Base-by-base conservation (phyloP, 495 filamentous ascomycete species). In the Paragyromitra xinjiangensis region DNA sequence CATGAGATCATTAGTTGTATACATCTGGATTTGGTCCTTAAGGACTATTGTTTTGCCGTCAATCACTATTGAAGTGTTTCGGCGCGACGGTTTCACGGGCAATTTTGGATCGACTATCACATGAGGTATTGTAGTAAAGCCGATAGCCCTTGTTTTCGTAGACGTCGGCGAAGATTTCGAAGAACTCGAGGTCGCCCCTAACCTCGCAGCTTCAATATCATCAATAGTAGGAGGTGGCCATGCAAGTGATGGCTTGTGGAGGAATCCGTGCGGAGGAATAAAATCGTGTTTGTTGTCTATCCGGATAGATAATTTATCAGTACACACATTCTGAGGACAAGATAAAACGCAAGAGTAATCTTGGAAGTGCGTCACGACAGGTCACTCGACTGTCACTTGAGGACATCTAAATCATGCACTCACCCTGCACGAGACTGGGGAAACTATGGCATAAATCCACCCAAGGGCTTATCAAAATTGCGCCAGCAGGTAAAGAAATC, bases 1-100 rank as follows among this genome's bases (percentile, higher is more conserved):
- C 9, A 98, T 84, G 6, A 98, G 84, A 59, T 94, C 90, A 82
- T 98, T 98, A 0, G 93, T 91, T 6, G 94, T 89, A 83, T 98
- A 98, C 87, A 98, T 90, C 84, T 98, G 95, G 45, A 98, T 95
- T 81, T 98, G 95, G 65, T 98, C 95, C 79, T 92, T 94, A 71
- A 98, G 86, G 42, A 90, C 85, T 16, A 97, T 83, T 0, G 87
- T 79, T 56, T 90, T 87, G 22, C 91, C 92, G 61, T 94, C 92
- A 29, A 95, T 87, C 66, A 88, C 84, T 8, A 94, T 87, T 5
- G 91, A 88, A 14, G 92, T 84, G 37, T 80, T 80, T 37, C 77
- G 77, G 0, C 51, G 84, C 75, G 67, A 42, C 4, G 53, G 48
- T 22, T 67, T 73, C 22, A 44, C 50, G 1, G 77, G 73, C 11